These are phyloP conservation scores for Mucor irregularis DNA, from an alignment of 371 early-diverging fungal species.

Conservation along the genomic window DNA sequence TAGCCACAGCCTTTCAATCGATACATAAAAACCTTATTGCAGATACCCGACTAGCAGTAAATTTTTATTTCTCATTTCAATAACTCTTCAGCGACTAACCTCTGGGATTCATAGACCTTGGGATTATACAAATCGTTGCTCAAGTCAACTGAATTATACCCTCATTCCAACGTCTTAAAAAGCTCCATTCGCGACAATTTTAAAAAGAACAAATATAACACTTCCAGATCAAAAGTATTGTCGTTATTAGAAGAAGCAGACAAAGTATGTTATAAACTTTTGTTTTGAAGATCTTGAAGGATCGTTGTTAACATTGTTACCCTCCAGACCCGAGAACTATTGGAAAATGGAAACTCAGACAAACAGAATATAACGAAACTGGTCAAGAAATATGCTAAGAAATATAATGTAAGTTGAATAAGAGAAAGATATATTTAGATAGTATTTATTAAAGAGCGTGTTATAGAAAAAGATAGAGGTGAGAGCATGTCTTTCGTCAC, in stretches of 20 bases:
- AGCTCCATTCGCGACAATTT: constrained; percentile 8
- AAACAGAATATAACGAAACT: neutral
- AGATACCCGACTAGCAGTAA: constrained; percentile 10
- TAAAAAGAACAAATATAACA: constrained; percentile 6
- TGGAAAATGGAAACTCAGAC: constrained; percentile 4
- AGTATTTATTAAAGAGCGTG: no score
- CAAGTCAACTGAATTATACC: constrained; percentile 12
- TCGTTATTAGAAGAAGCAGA: constrained; percentile 10
- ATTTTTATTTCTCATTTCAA: neutral
- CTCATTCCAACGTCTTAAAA: neutral
- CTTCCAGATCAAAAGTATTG: constrained; percentile 9
- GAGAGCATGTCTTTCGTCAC: neutral
- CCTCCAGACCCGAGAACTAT: constrained; percentile 3
- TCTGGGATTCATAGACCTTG: constrained; percentile 18
- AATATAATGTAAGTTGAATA: neutral
- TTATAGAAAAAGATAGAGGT: no score
- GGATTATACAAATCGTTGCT: constrained; percentile 20
- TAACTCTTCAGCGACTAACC: neutral
- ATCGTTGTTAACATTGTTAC: neutral
- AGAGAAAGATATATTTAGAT: no score
- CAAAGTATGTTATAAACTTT: constrained; percentile 4
- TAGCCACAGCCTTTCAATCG: constrained; percentile 2
- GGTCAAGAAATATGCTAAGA: neutral
- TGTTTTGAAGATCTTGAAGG: neutral
- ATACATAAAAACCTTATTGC: neutral